Evolutionary conservation across 176 grass and related monocot species (phyloP).

Genomic region (Alopecurus myosuroides): DNA sequence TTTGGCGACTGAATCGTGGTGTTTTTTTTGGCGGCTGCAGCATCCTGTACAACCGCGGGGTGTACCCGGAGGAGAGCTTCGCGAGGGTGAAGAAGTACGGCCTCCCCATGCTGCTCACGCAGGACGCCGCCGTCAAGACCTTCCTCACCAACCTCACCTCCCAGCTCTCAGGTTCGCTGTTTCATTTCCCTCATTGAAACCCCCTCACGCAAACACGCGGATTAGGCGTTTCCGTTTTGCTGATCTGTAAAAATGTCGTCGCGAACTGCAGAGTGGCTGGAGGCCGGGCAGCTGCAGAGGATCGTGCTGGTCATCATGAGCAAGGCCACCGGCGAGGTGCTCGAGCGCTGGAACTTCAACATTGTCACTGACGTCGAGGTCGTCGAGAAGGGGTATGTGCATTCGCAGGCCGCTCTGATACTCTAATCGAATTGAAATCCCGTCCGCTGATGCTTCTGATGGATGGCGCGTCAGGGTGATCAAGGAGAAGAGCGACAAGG

Average conservation of each 20-base stretch:
- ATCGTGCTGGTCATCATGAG: conserved; percentile 96
- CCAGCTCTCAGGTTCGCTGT: conserved; percentile 62
- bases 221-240: not conserved
- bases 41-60: conserved; percentile 88
- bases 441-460: not conserved
- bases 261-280: conserved; percentile 68
- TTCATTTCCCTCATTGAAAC: not conserved
- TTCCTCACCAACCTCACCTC: conserved; percentile 72
- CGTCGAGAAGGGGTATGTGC: conserved; percentile 65
- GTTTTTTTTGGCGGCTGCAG: conserved; percentile 32
- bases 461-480: conserved; percentile 37
- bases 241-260: not conserved
- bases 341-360: conserved; percentile 97
- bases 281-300: conserved; percentile 85
- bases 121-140: conserved; percentile 79
- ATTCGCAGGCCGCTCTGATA: not conserved
- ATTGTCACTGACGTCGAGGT: conserved; percentile 88
- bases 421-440: not conserved
- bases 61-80: conserved; percentile 95
- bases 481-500: conserved; percentile 95
- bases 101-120: conserved; percentile 78
- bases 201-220: not conserved
- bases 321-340: conserved; percentile 81
- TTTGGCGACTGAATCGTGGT: not conserved
- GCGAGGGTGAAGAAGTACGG: conserved; percentile 98